Base-by-base conservation (phyloP, 176 grass and related monocot species). In the Juncus effusus region DNA sequence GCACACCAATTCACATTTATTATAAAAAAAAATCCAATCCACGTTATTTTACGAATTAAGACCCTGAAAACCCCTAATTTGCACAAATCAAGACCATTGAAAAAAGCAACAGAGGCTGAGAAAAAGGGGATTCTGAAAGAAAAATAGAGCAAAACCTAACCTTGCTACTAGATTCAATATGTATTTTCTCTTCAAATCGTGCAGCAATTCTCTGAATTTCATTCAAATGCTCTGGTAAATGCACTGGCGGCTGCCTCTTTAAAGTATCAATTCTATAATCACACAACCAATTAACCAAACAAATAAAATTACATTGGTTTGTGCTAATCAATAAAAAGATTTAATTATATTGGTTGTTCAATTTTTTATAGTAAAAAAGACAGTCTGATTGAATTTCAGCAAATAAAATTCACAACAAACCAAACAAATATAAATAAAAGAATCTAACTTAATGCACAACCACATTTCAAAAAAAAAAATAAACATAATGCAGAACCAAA, bases 151-250 rank as follows among this genome's bases (percentile, higher is more conserved):
- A 37, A 39, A 65, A 45, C 13, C 10, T 16, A 74, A 97, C 93
- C 88, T 84, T 82, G 65, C 7, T 79, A 19, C 51, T 78, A 44
- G 93, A 87, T 12, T 54, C 63, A 36, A 28, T 73, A 56, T 92
- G 89, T 12, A 89, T 86, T 69, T 77, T 86, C 66, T 92, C 88
- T 76, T 97, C 93, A 45, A 92, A 92, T 10, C 77, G 81, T 35
- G 64, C 71, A 4, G 82, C 93, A 72, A 97, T 92, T 13, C 77
- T 81, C 4, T 82, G 53, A 77, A 96, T 87, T 55, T 91, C 93
- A 56, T 13, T 84, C 42, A 91, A 37, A 1, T 79, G 87, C 8
- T 91, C 87, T 12, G 87, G 79, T 28, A 68, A 79, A 13, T 76
- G 85, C 7, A 86, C 74, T n/a, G 85, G 82, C 41, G 81, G 41